phyloP scores from a whole-genome alignment of 2,329 filamentous ascomycete species.

The Colletotrichum tofieldiae region DNA sequence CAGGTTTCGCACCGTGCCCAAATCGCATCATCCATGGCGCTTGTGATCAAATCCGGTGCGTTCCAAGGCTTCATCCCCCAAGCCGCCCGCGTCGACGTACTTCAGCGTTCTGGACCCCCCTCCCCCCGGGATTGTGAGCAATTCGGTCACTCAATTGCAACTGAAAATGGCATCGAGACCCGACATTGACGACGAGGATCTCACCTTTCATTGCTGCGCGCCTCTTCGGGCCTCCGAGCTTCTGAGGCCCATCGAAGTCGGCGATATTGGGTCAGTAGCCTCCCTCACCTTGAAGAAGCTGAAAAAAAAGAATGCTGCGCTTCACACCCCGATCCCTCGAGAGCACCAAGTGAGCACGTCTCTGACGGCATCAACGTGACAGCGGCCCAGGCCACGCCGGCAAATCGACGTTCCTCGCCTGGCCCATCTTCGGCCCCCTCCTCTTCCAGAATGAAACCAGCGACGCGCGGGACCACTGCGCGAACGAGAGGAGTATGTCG shows the following conservation, averaged over 20 bases:
- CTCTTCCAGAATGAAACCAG: conserved; percentile 83
- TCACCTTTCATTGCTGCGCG: conserved; percentile 56
- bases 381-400: conserved; percentile 47
- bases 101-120: not conserved
- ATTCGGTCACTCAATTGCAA: not conserved
- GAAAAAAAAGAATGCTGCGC: not conserved
- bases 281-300: not conserved
- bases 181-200: conserved; percentile 55
- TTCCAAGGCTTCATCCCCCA: not conserved
- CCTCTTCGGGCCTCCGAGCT: conserved; percentile 54
- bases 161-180: conserved; percentile 6
- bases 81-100: not conserved
- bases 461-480: conserved; percentile 84
- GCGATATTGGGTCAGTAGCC: conserved; percentile 55
- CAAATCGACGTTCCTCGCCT: conserved; percentile 67
- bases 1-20: not conserved
- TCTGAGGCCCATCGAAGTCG: conserved; percentile 61
- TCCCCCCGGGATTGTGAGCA: too few relatives aligned
- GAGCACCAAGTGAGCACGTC: not conserved
- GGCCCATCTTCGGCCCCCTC: conserved; percentile 77
- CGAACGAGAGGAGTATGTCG: conserved; percentile 78
- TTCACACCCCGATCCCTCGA: not conserved
- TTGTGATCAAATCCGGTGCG: conserved; percentile 20
- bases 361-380: not conserved
- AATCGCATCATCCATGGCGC: conserved; percentile 22